A percentile compares a stretch with the other conserved stretches of the same genome.
These are phyloP conservation scores for Auricularia cornea DNA, from an alignment of 768 basidiomycete genomes.

Conservation along the genomic window DNA sequence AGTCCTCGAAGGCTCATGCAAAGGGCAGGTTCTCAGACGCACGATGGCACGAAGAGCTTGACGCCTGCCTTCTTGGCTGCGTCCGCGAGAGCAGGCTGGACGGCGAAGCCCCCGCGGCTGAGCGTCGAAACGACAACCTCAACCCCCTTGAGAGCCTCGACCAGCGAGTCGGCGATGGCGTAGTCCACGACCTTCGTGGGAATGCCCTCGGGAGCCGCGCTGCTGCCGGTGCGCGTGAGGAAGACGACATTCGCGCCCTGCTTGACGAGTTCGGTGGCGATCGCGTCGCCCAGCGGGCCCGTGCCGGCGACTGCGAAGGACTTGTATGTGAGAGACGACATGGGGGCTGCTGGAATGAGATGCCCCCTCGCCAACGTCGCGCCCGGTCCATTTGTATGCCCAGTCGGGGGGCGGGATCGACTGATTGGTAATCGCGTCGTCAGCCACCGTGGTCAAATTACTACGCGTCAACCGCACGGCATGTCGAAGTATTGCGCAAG, in stretches of 20 bases:
- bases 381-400: too few relatives aligned
- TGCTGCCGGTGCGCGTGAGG: not conserved
- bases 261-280: conserved; percentile 4
- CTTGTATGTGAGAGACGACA: conserved; percentile 1
- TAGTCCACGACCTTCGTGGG: not conserved
- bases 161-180: not conserved
- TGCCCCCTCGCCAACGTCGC: too few relatives aligned
- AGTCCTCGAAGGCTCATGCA: not conserved
- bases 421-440: too few relatives aligned
- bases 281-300: conserved; percentile 4
- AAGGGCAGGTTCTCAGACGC: not conserved
- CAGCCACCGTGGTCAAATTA: too few relatives aligned
- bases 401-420: too few relatives aligned
- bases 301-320: conserved; percentile 6
- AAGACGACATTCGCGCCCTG: not conserved
- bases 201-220: not conserved
- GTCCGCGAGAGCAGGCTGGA: conserved; percentile 12
- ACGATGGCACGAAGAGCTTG: conserved; percentile 22
- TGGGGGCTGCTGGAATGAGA: too few relatives aligned
- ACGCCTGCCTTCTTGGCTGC: conserved; percentile 20
- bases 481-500: too few relatives aligned
- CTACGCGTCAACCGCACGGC: too few relatives aligned
- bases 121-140: not conserved
- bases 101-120: not conserved
- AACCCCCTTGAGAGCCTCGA: not conserved